Base-by-base conservation (phyloP, 2,329 filamentous ascomycete species). In the Chaetomiaceae sp. region DNA sequence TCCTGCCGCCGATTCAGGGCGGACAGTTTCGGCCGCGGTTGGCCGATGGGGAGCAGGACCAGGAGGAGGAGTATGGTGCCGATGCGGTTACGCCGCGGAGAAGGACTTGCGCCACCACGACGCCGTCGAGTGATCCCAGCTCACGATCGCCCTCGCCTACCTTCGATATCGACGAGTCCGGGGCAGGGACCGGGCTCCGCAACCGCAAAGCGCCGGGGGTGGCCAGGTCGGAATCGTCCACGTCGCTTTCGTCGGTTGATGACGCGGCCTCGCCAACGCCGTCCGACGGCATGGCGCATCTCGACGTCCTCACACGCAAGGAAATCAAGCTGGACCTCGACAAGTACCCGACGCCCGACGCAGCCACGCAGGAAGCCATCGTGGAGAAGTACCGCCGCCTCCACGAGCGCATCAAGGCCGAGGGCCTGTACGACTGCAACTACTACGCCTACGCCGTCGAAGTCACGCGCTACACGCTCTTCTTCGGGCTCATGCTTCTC, bases 1-100 rank as follows among this genome's bases (percentile, higher is more conserved):
- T 96, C 65, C 63, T 87, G 6, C 91, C 93, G 4, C 92, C 93
- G 0, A 92, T 97, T 46, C 92, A 97, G 68, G 91, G 90, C 51
- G 92, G 92, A 37, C 51, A 31, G 34, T 63, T 62, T 38, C 51
- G 62, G 19, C 61, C 65, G 14, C 57, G 57, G 41, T 65, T 70
- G 21, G 53, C 56, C 16, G 57, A 56, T 8, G 55, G 49, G 3
- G 52, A 54, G 19, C 40, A 51, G 17, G 53, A 60, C 21, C 37
- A 19, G 5, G 51, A 55, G 35, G 51, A 51, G 34, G 53, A 53
- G 40, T 33, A 48, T 34, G 42, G 45, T 16, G 38, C 33, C 10
- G 27, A 16, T 37, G 14, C 35, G 41, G 25, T 12, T 13, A n/a
- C n/a, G n/a, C 16, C 34, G 20, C 41, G 25, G 40, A 14, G 14